Evolutionary conservation across 2,329 filamentous ascomycete genomes (phyloP).

Genomic region (Pestalotiopsis sp.): DNA sequence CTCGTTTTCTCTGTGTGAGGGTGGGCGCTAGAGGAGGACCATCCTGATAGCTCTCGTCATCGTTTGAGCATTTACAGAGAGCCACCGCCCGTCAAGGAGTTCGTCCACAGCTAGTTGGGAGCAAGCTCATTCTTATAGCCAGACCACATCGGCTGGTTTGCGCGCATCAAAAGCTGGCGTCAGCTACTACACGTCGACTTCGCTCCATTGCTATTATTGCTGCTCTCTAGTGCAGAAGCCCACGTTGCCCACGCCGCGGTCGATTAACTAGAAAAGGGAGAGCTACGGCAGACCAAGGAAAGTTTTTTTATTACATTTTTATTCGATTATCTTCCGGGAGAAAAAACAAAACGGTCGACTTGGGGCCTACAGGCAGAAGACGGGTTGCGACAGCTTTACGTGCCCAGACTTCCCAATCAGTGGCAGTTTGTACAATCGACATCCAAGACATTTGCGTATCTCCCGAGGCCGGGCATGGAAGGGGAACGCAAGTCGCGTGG

Average conservation of each 20-base stretch:
- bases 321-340: too few species aligned
- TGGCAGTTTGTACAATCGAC: conserved; percentile 18
- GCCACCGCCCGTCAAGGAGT: not conserved
- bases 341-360: not conserved
- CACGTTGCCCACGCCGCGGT: not conserved
- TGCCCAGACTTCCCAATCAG: conserved; percentile 24
- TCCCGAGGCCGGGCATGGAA: conserved; percentile 19
- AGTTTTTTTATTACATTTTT: not conserved
- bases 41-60: conserved; percentile 13
- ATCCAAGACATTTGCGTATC: conserved; percentile 25
- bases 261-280: not conserved
- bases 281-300: not conserved
- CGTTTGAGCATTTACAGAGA: not conserved
- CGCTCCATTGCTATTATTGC: not conserved
- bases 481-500: not conserved
- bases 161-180: not conserved
- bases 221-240: not conserved
- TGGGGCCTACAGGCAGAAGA: conserved; percentile 14
- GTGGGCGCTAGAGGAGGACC: conserved; percentile 12
- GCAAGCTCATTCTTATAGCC: not conserved
- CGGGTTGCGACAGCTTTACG: conserved; percentile 25
- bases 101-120: not conserved
- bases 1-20: not conserved
- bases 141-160: not conserved
- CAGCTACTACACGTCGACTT: not conserved